Evolutionary conservation across 2,329 filamentous ascomycete species (phyloP), one percentile per base, ranked within the genome.

Genomic region (Didymella sp.): DNA sequence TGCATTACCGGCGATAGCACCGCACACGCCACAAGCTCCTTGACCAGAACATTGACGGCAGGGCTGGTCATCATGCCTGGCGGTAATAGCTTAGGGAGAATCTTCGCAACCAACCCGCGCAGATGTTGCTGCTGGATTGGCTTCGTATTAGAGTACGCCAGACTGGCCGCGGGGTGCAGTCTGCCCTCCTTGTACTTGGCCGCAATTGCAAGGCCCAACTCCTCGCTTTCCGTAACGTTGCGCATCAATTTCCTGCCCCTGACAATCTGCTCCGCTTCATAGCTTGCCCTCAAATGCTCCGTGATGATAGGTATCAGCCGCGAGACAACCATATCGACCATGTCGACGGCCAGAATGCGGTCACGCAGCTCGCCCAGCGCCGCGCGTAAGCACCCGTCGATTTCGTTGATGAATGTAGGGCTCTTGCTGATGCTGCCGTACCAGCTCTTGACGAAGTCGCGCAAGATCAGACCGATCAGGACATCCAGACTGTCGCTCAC

Each of bases 191-290:
- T 89, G 76, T 95, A 99, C 77, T 96, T 97, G 37, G 86, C 89
- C n/a, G 95, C 95, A 76, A 99, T 96, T 1, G 95, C 95, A 64
- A 96, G 82, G 75, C 98, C 93, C 68, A 99, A 81, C 82, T 99
- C 95, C 72, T 97, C 94, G 0, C 93, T 96, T 78, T 99, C 95
- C 2, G 96, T 98, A 52, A 99, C 88, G 63, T 89, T 92, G 49
- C 91, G 87, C 67, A 92, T 95, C 54, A 98, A 81, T 76, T 96
- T 91, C 73, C 88, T 90, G 12, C 96, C 96, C 51, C 94, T 86
- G 11, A 99, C 91, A 8, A 87, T 85, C 55, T 89, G 86, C 79
- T 99, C 95, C 0, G 95, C 95, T 63, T 95, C 88, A 74, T 93
- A 91, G 67, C 96, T 96, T 64, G 96, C 91, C 64, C 86, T 90